Conservation (phyloP, 1,284 basidiomycete genomes). For the Coniferiporia weirii region DNA sequence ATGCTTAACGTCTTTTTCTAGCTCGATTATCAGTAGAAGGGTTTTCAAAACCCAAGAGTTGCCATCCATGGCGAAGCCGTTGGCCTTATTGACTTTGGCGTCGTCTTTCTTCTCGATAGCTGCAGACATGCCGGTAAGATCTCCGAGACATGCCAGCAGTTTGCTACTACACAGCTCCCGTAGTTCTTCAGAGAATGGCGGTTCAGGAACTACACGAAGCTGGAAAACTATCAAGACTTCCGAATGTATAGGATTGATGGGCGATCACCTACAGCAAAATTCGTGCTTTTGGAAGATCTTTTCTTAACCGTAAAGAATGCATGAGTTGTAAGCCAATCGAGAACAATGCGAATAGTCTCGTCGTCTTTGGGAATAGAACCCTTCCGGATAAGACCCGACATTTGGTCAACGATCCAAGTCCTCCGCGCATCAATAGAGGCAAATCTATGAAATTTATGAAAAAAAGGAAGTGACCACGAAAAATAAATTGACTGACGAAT, state of each 20-base stretch:
- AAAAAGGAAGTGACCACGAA: constrained; percentile 8
- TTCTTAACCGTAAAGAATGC: constrained; percentile 80
- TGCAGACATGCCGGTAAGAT: constrained; percentile 57
- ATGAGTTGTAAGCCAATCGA: constrained; percentile 81
- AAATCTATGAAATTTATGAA: constrained; percentile 18
- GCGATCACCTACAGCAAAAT: constrained; percentile 51
- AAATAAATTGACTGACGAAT: constrained; percentile 34
- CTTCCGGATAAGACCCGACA: constrained; percentile 76
- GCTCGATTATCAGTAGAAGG: constrained; percentile 50
- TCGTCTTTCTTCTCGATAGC: constrained; percentile 26
- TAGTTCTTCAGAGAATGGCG: constrained; percentile 68
- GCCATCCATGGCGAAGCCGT: constrained; percentile 65
- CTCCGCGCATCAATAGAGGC: constrained; percentile 47
- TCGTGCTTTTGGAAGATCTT: constrained; percentile 62
- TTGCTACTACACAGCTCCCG: constrained; percentile 63
- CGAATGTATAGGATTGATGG: neutral
- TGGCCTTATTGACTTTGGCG: constrained; percentile 48
- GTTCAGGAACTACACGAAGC: constrained; percentile 60
- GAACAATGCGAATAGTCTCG: constrained; percentile 65
- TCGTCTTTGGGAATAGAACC: constrained; percentile 79
- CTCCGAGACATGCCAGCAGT: constrained; percentile 71
- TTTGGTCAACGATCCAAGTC: constrained; percentile 85
- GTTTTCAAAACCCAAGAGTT: constrained; percentile 78
- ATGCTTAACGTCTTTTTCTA: constrained; percentile 72
- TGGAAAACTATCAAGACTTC: constrained; percentile 26